Evolutionary conservation across 1,284 basidiomycete genomes (phyloP), one percentile per base, ranked within the genome.

Genomic region (Thecaphora frezii): DNA sequence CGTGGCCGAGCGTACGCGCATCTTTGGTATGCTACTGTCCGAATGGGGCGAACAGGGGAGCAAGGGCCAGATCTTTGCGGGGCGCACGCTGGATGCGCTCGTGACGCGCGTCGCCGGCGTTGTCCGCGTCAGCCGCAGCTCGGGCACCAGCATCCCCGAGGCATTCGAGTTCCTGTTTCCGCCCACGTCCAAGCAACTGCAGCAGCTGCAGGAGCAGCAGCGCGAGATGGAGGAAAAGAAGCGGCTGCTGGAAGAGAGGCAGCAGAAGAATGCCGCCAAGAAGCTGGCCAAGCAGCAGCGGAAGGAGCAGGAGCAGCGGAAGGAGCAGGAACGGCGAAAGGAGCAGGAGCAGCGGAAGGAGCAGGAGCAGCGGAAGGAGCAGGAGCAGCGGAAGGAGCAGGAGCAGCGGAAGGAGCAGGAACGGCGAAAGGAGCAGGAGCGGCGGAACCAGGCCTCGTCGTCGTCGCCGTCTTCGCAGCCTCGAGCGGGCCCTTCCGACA

Each of bases 101-200:
- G 56, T 58, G 39, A 50, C 64, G 0, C 49, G 64, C 12, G 59
- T 66, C 14, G 25, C 54, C 1, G 50, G 48, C 13, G 56, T 62
- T 16, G 40, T 66, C 8, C 52, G 63, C 14, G 54, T 46, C 1
- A 57, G 54, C 21, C 46, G 58, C 9, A 54, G 54, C 24, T 37
- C 55, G 12, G 64, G 64, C 12, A 54, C 62, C 36, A 58, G 56
- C 52, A 54, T 66, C 51, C 60, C 60, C 33, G 51, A 60, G 41
- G 54, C 63, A 1, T 66, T 66, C 52, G 58, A 58, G 22, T 66
- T 66, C 26, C 54, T 66, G 38, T 66, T 66, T 37, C 63, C 63
- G 7, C 51, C 60, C 30, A 48, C 46, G 16, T 8, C 33, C 12
- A 7, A 14, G 7, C 33, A 36, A 16, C 33, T 36, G 10, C 33